Percentiles rank a stretch among this genome's conserved stretches.
Evolutionary conservation across 2,329 filamentous ascomycete species (phyloP).

Genomic region (Myriosclerotinia scirpicola): DNA sequence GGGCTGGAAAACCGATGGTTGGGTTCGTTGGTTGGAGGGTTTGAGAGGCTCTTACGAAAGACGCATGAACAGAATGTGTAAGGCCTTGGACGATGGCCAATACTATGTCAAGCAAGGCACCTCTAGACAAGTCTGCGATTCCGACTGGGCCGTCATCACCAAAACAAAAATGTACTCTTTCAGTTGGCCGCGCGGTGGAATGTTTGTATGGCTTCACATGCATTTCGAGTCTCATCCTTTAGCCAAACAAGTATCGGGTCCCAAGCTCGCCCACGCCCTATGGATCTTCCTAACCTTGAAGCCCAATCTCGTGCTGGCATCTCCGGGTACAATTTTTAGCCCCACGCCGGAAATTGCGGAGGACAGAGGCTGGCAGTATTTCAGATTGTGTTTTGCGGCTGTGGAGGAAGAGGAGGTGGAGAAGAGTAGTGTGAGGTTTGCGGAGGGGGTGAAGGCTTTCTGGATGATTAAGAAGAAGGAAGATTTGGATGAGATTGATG

Average conservation of each 20-base stretch:
- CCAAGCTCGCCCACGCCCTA: constrained; percentile 62
- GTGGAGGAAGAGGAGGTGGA: constrained; percentile 70
- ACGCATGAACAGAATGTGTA: constrained; percentile 79
- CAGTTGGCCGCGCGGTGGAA: constrained; percentile 78
- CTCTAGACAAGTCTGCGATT: constrained; percentile 53
- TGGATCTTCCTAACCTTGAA: constrained; percentile 70
- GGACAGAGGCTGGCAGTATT: constrained; percentile 67
- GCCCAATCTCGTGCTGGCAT: constrained; percentile 68
- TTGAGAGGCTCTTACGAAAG: constrained; percentile 81
- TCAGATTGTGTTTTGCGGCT: constrained; percentile 81
- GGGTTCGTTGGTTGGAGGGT: constrained; percentile 88
- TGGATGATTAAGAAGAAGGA: constrained; percentile 70
- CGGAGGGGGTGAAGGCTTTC: constrained; percentile 68
- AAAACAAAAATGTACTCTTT: constrained; percentile 76
- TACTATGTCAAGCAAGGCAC: constrained; percentile 64
- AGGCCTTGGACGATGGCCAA: constrained; percentile 66
- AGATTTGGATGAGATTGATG: constrained; percentile 58
- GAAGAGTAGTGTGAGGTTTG: constrained; percentile 61
- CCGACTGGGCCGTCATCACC: constrained; percentile 73
- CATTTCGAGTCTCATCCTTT: constrained; percentile 74
- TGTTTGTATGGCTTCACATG: constrained; percentile 85
- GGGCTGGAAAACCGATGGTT: constrained; percentile 79
- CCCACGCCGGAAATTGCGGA: constrained; percentile 60
- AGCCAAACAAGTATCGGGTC: constrained; percentile 52
- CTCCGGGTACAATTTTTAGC: constrained; percentile 73